These are phyloP conservation scores for Trichoderma sp. DNA, from an alignment of 2,329 filamentous ascomycete species.

Conservation along the genomic window DNA sequence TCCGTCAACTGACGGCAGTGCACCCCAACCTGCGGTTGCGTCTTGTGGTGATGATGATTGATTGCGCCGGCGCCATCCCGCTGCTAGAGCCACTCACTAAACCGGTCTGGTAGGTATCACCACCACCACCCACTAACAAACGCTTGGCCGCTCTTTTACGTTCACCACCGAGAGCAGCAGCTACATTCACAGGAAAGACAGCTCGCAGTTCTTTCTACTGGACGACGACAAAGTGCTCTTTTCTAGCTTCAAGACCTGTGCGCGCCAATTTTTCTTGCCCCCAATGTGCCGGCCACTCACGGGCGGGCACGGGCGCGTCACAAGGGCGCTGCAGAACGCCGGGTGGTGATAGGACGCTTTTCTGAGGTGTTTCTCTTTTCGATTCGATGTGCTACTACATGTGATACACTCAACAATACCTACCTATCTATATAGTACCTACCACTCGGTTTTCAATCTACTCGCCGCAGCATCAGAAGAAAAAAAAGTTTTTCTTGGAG, in stretches of 20 bases:
- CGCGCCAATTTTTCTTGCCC: constrained; percentile 27
- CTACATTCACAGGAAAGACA: too few species aligned
- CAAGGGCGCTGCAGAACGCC: constrained; percentile 43
- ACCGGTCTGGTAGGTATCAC: constrained; percentile 13
- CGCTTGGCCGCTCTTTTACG: background rate
- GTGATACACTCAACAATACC: too few species aligned
- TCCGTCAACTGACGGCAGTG: background rate
- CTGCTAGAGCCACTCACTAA: constrained; percentile 17
- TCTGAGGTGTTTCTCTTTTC: background rate
- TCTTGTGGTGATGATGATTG: constrained; percentile 10
- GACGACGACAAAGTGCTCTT: background rate
- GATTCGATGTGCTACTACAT: background rate
- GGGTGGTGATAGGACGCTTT: constrained; percentile 37
- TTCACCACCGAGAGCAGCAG: too few species aligned
- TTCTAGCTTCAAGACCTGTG: constrained; percentile 24
- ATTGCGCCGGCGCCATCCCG: constrained; percentile 13
- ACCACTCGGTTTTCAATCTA: too few species aligned
- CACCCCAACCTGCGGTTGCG: background rate
- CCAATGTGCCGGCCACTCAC: constrained; percentile 27
- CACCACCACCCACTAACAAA: background rate
- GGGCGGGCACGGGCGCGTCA: constrained; percentile 38
- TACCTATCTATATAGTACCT: too few species aligned
- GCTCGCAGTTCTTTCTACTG: too few species aligned
- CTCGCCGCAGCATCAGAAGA: background rate
- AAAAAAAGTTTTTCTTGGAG: background rate